Evolutionary conservation across 1,139 yeast species (phyloP), one percentile per base, ranked within the genome.

Genomic region (Hansenula anomala): DNA sequence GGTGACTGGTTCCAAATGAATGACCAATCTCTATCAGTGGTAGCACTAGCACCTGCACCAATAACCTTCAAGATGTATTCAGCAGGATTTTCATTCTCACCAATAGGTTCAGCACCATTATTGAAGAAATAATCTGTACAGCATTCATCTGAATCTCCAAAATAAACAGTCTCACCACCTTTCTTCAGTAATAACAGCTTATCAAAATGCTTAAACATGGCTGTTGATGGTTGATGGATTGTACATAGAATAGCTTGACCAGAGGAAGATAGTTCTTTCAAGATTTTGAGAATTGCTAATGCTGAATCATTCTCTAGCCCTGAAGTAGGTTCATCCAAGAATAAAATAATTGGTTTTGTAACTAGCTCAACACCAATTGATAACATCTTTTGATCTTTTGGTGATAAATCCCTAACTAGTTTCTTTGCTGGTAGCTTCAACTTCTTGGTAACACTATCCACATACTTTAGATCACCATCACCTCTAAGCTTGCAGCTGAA

Each of bases 241-340:
- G 88, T 81, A 63, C 88, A 80, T 55, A 80, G 65, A 52, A 80
- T 75, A 25, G 88, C 84, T 59, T 80, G 88, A 18, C 88, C 88
- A 42, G 75, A 74, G 55, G 72, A 68, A 19, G 86, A 80, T 38
- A 80, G 69, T 54, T 77, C 75, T 55, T 82, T 69, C 69, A 80
- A 69, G 53, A 81, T 66, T 53, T 75, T 72, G 55, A 80, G 73
- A 51, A 80, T 73, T 23, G 86, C 75, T 88, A 88, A 80, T 2
- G 92, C 87, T 38, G 90, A 78, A 60, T 83, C 90, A 27, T 90
- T 83, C 57, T 83, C 92, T 48, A 83, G 69, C 58, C 92, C 92
- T 12, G 92, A 83, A 20, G 92, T 84, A n/a, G 92, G 92, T 59
- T 84, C 94, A 62, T 83, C 92, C 59, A 84, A 71, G 61, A 84